Conservation (phyloP, 352 stramenopile genomes). For the Phytopythium montanum region DNA sequence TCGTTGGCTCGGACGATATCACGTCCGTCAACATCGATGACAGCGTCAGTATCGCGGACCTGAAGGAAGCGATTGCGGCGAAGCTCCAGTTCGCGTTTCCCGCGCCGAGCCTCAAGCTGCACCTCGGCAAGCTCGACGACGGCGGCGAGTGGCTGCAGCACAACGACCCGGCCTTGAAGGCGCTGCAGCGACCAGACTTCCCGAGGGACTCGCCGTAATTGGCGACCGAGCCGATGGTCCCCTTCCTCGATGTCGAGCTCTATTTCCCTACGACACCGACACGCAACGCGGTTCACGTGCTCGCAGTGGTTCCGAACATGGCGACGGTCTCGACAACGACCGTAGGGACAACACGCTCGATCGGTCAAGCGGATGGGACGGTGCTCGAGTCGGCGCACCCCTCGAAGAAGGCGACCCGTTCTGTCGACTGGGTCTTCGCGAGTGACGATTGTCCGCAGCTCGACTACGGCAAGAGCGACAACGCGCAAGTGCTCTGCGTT, state of each 20-base stretch:
- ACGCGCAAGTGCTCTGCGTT: not conserved
- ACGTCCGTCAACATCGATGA: not conserved
- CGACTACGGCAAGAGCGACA: not conserved
- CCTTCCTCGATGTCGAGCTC: too few species aligned
- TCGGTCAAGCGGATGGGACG: not conserved
- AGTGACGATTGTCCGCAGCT: not conserved
- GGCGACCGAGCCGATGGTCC: not conserved
- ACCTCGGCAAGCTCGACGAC: conserved; percentile 2
- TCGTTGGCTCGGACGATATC: too few species aligned
- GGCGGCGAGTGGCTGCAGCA: not conserved
- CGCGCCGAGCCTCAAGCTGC: not conserved
- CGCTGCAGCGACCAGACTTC: not conserved
- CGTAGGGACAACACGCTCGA: not conserved
- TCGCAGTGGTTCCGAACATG: not conserved
- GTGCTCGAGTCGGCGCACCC: not conserved
- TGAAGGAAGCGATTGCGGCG: not conserved
- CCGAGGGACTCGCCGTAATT: conserved; percentile 1
- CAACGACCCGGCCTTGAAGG: not conserved
- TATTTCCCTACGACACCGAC: too few species aligned
- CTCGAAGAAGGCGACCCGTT: not conserved
- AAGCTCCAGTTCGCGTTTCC: not conserved
- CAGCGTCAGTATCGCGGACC: not conserved
- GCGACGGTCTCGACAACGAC: not conserved
- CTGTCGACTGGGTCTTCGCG: not conserved
- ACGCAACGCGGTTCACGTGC: not conserved